Evolutionary conservation across 257 asterid species (phyloP).

Genomic region (Catharanthus roseus): DNA sequence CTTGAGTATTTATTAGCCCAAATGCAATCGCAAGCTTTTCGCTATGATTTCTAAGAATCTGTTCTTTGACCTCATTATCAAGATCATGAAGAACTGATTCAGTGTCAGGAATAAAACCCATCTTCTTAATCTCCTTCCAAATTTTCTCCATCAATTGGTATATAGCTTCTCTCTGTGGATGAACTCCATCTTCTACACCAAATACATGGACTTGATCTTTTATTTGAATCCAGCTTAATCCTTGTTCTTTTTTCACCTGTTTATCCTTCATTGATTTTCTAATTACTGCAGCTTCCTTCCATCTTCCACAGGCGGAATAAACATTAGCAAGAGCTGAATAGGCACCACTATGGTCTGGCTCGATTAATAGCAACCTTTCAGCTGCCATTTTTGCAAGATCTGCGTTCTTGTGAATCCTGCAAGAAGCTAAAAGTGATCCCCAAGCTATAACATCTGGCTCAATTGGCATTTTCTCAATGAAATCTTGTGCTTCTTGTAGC

Average conservation of each 20-base stretch:
- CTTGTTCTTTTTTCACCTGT: conserved; percentile 84
- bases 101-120: conserved; percentile 75
- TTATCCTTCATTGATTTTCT: conserved; percentile 82
- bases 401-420: conserved; percentile 60
- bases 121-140: conserved; percentile 77
- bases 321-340: conserved; percentile 81
- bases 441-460: conserved; percentile 81
- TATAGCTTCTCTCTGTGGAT: conserved; percentile 64
- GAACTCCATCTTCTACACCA: conserved; percentile 76
- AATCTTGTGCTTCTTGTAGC: conserved; percentile 58
- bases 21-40: conserved; percentile 90
- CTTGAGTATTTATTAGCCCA: conserved; percentile 68
- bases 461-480: conserved; percentile 54
- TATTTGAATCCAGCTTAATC: conserved; percentile 82
- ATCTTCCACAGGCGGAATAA: conserved; percentile 71
- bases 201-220: conserved; percentile 59
- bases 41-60: conserved; percentile 73
- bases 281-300: conserved; percentile 73
- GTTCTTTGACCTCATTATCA: conserved; percentile 70
- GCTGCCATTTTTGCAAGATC: conserved; percentile 73
- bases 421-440: conserved; percentile 88
- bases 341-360: conserved; percentile 77
- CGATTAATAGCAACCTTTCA: conserved; percentile 58
- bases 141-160: conserved; percentile 40
- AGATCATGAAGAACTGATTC: conserved; percentile 77